Conservation (phyloP, 2,329 filamentous ascomycete species). For the Sclerotinia nivalis region DNA sequence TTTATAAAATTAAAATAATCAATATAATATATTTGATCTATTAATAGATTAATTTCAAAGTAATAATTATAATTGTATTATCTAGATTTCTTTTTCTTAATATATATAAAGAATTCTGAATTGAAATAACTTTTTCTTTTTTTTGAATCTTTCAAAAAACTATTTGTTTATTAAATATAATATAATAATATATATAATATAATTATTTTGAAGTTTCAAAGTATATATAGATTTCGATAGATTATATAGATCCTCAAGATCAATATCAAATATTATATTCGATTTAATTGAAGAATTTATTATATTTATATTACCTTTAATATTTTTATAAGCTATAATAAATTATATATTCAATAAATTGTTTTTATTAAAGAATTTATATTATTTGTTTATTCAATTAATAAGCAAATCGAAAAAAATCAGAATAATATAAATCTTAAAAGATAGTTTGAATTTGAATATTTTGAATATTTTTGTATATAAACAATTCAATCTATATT, state of each 20-base stretch:
- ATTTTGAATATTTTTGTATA: background rate
- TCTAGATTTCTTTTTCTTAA: background rate
- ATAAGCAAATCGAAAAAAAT: background rate
- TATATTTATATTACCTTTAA: too few species aligned
- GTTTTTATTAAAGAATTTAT: background rate
- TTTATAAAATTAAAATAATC: background rate
- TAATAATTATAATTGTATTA: background rate
- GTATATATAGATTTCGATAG: too few species aligned
- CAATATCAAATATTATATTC: too few species aligned
- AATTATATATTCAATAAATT: background rate
- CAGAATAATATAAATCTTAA: background rate
- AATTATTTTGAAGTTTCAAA: background rate
- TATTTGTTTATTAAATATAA: background rate
- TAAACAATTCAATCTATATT: background rate
- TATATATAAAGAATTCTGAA: too few species aligned
- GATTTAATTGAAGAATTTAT: too few species aligned
- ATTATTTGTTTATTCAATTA: background rate
- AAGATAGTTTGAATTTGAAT: background rate
- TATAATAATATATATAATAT: background rate
- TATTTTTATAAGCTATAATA: background rate
- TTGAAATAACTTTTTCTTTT: too few species aligned
- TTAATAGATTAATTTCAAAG: too few species aligned
- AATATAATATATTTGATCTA: too few species aligned
- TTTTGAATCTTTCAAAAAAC: too few species aligned
- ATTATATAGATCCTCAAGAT: background rate